These are phyloP conservation scores for Pinus albicaulis DNA, from an alignment of 75 land plant species.

Conservation along the genomic window DNA sequence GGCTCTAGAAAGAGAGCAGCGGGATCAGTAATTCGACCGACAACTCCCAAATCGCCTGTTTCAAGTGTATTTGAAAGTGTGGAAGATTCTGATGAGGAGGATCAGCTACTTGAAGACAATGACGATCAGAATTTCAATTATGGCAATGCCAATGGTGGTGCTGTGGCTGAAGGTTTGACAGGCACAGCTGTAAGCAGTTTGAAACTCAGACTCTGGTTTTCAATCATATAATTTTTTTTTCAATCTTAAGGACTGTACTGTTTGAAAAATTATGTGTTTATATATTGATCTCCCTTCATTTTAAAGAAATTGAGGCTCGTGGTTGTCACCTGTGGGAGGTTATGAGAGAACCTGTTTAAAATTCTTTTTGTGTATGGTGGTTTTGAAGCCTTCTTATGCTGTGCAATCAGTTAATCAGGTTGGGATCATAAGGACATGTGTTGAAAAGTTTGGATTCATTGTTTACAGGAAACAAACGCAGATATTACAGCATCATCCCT, in stretches of 20 bases:
- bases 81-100: slow-evolving; percentile 95
- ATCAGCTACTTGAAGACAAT: slow-evolving; percentile 35
- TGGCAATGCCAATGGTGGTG: background rate
- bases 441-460: background rate
- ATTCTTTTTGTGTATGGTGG: background rate
- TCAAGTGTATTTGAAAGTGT: slow-evolving; percentile 76
- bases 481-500: slow-evolving; percentile 19
- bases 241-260: background rate
- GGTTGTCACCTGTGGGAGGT: background rate
- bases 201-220: background rate
- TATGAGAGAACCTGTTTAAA: background rate
- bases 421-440: background rate
- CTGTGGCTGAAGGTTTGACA: background rate
- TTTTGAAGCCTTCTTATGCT: background rate
- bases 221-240: background rate
- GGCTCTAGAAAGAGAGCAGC: slow-evolving; percentile 10
- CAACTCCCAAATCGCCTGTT: slow-evolving; percentile 87
- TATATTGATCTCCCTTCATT: no score
- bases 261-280: background rate
- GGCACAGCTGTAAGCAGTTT: slow-evolving; percentile 1
- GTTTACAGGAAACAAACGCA: slow-evolving; percentile 17
- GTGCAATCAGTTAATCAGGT: background rate
- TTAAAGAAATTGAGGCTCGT: no score
- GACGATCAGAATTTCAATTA: slow-evolving; percentile 9
- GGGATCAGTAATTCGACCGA: slow-evolving; percentile 3